Evolutionary conservation across 352 stramenopile genomes (phyloP).

Genomic region (Phytophthora tentaculata): DNA sequence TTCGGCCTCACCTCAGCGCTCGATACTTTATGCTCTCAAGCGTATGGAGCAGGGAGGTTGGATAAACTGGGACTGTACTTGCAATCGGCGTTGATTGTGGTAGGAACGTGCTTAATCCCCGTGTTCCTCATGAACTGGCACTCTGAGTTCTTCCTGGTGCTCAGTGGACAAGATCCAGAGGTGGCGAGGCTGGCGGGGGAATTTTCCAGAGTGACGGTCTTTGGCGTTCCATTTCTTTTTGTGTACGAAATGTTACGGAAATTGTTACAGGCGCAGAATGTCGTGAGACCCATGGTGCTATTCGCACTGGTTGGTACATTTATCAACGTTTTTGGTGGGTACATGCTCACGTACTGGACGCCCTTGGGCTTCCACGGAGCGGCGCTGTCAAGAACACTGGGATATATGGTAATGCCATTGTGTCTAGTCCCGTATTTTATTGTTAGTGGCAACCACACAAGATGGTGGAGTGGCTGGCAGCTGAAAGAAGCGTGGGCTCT

Average conservation of each 20-base stretch:
- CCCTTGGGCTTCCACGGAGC: constrained; percentile 75
- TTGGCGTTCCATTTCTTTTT: constrained; percentile 81
- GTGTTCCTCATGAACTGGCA: constrained; percentile 75
- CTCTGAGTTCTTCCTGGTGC: constrained; percentile 54
- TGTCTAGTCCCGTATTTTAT: constrained; percentile 63
- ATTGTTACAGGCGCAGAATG: constrained; percentile 75
- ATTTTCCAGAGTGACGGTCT: constrained; percentile 65
- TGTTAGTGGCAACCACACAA: constrained; percentile 35
- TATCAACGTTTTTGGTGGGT: constrained; percentile 72
- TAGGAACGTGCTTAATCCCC: constrained; percentile 51
- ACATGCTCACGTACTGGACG: constrained; percentile 78
- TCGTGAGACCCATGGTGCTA: constrained; percentile 66
- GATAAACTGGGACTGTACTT: constrained; percentile 83
- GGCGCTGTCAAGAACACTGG: constrained; percentile 64
- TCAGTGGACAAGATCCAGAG: constrained; percentile 59
- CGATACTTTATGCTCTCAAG: constrained; percentile 83
- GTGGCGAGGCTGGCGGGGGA: constrained; percentile 60
- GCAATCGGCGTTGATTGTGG: constrained; percentile 64
- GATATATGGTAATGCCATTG: constrained; percentile 60
- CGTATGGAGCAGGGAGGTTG: constrained; percentile 62
- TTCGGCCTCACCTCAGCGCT: constrained; percentile 77
- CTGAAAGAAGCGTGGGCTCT: constrained; percentile 45
- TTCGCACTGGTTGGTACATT: constrained; percentile 61
- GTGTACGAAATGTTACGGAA: constrained; percentile 81
- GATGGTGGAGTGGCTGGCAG: constrained; percentile 60